Evolutionary conservation across 352 stramenopile genomes (phyloP).

Genomic region (Phytophthora foliorum): DNA sequence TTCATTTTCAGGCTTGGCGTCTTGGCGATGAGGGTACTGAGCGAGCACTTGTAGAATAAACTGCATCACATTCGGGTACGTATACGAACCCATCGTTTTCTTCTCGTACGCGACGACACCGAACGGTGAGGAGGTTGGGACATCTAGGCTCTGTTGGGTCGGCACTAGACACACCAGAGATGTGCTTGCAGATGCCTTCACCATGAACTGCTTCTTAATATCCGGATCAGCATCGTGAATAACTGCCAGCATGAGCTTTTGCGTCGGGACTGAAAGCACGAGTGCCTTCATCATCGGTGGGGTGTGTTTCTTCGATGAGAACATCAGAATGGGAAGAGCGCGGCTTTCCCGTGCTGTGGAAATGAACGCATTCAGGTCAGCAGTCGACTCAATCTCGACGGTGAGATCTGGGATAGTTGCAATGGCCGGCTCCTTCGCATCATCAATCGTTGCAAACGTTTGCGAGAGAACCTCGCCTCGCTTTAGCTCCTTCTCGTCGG

Average conservation of each 20-base stretch:
- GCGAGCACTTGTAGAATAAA: constrained; percentile 72
- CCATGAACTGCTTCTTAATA: constrained; percentile 71
- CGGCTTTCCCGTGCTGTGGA: constrained; percentile 41
- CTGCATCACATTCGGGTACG: constrained; percentile 73
- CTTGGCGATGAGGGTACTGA: constrained; percentile 69
- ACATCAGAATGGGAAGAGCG: constrained; percentile 66
- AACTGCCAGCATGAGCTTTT: constrained; percentile 63
- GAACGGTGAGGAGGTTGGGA: constrained; percentile 53
- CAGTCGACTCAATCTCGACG: constrained; percentile 50
- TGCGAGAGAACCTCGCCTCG: constrained; percentile 49
- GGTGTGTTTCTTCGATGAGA: constrained; percentile 64
- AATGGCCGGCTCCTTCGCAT: constrained; percentile 58
- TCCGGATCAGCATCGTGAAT: constrained; percentile 64
- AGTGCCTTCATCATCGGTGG: constrained; percentile 71
- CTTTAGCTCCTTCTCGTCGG: constrained; percentile 37
- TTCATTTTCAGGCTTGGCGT: constrained; percentile 29
- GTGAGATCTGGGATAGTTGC: constrained; percentile 59
- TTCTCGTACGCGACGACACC: constrained; percentile 77
- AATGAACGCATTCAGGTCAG: constrained; percentile 73
- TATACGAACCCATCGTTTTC: constrained; percentile 69
- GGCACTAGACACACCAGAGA: constrained; percentile 63
- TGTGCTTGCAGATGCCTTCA: constrained; percentile 44
- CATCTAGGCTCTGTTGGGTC: constrained; percentile 32
- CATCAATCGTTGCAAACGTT: constrained; percentile 55
- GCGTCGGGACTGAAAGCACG: constrained; percentile 63